phyloP scores from a whole-genome alignment of 306 rosid genomes.

The Prunus mume region DNA sequence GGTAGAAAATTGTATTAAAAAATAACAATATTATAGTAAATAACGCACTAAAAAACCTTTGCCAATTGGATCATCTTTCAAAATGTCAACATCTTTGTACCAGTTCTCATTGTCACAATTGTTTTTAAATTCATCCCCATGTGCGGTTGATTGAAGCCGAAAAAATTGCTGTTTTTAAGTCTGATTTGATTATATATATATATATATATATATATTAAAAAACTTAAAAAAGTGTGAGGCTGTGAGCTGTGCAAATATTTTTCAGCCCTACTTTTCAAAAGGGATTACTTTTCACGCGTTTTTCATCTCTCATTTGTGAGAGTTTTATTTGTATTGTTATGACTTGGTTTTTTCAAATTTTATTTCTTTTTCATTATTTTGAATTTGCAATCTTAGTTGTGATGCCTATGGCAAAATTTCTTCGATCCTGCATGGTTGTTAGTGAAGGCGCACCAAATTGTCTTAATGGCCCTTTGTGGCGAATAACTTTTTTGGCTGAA shows the following conservation, averaged over 20 bases:
- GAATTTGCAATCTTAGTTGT: too few relatives aligned
- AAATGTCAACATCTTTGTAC: background rate
- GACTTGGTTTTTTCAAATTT: too few relatives aligned
- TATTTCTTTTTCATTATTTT: too few relatives aligned
- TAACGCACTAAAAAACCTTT: background rate
- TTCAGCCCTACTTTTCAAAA: too few relatives aligned
- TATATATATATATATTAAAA: background rate
- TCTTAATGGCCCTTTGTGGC: too few relatives aligned
- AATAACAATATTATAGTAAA: background rate
- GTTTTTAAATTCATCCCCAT: background rate
- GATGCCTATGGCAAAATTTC: too few relatives aligned
- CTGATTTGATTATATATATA: background rate
- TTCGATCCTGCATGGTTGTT: too few relatives aligned
- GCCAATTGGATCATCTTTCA: background rate
- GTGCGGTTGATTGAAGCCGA: background rate
- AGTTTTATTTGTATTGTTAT: too few relatives aligned
- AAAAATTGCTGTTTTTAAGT: background rate
- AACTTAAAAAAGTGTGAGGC: background rate
- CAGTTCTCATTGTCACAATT: background rate
- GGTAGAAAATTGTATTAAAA: conserved; percentile 8
- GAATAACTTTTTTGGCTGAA: too few relatives aligned
- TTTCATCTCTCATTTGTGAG: too few relatives aligned
- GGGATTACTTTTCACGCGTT: too few relatives aligned
- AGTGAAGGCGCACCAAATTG: accelerated
- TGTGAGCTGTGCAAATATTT: background rate